Evolutionary conservation across 768 basidiomycete genomes (phyloP).

Genomic region (Phanerochaete sordida): DNA sequence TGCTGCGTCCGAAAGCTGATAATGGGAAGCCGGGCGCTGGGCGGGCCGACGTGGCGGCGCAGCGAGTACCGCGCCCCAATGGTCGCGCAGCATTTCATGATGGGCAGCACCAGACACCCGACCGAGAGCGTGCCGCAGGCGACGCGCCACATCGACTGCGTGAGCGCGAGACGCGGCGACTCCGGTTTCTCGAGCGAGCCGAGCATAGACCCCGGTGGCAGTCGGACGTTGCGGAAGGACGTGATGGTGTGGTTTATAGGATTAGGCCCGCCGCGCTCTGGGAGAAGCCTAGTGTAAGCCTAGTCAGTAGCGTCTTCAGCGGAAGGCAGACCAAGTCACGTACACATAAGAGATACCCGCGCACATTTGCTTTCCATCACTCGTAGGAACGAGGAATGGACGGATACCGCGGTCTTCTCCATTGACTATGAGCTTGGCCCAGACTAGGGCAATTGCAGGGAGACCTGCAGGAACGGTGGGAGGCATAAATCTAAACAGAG

Average conservation of each 20-base stretch:
- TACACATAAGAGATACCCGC: conserved; percentile 26
- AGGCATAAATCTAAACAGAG: conserved; percentile 41
- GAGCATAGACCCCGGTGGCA: conserved; percentile 26
- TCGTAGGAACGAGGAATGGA: conserved; percentile 37
- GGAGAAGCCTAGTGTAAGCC: conserved; percentile 5
- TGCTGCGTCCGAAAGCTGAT: conserved; percentile 65
- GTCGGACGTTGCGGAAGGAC: conserved; percentile 27
- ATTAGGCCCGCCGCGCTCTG: conserved; percentile 11
- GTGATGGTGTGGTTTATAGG: conserved; percentile 33
- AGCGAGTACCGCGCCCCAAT: conserved; percentile 57
- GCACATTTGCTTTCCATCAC: conserved; percentile 36
- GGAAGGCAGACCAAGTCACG: neutral
- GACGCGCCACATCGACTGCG: conserved; percentile 19
- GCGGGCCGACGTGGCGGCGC: conserved; percentile 48
- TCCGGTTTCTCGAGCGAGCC: conserved; percentile 12
- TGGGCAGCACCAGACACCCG: conserved; percentile 32
- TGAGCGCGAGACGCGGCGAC: conserved; percentile 13
- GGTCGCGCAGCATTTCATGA: conserved; percentile 49
- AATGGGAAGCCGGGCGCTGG: conserved; percentile 44
- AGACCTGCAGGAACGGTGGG: conserved; percentile 35
- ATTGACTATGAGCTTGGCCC: conserved; percentile 34
- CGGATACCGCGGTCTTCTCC: conserved; percentile 34
- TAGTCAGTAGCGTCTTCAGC: neutral
- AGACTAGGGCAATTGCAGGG: conserved; percentile 37
- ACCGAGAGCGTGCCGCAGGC: conserved; percentile 22